phyloP scores from a whole-genome alignment of 768 basidiomycete genomes.

The Leccinum longicurvipes region DNA sequence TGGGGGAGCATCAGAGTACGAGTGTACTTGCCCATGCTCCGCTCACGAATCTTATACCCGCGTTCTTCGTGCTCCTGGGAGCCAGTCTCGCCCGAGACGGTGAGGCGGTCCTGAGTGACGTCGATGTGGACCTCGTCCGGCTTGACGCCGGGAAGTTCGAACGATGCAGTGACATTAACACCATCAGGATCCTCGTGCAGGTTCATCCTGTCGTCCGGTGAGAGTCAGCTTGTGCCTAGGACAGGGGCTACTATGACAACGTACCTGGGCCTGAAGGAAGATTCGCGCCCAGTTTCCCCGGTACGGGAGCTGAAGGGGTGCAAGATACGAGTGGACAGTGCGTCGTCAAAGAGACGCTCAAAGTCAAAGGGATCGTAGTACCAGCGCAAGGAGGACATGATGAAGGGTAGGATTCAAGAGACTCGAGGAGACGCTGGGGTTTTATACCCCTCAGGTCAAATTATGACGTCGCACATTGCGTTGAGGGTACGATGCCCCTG shows the following conservation, averaged over 20 bases:
- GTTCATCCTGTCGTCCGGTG: slow-evolving; percentile 45
- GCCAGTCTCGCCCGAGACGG: slow-evolving; percentile 48
- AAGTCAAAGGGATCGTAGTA: slow-evolving; percentile 42
- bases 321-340: slow-evolving; percentile 26
- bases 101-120: slow-evolving; percentile 46
- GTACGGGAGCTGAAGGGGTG: slow-evolving; percentile 8
- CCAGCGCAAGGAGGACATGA: slow-evolving; percentile 27
- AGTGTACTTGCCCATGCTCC: slow-evolving; percentile 47
- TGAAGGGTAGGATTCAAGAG: background rate
- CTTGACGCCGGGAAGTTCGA: slow-evolving; percentile 56
- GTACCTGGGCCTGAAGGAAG: slow-evolving; percentile 35
- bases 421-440: background rate
- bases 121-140: slow-evolving; percentile 53
- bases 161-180: slow-evolving; percentile 50
- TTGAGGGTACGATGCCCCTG: background rate
- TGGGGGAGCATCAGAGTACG: slow-evolving; percentile 46
- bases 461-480: slow-evolving; percentile 3
- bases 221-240: slow-evolving; percentile 13
- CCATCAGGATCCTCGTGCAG: slow-evolving; percentile 46
- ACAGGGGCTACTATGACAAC: background rate
- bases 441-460: background rate
- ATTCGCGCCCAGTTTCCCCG: slow-evolving; percentile 13
- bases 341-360: slow-evolving; percentile 44
- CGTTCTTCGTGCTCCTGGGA: slow-evolving; percentile 32
- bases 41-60: slow-evolving; percentile 40